phyloP scores from a whole-genome alignment of 108 stramenopile genomes.

The Conticribra guillardii region DNA sequence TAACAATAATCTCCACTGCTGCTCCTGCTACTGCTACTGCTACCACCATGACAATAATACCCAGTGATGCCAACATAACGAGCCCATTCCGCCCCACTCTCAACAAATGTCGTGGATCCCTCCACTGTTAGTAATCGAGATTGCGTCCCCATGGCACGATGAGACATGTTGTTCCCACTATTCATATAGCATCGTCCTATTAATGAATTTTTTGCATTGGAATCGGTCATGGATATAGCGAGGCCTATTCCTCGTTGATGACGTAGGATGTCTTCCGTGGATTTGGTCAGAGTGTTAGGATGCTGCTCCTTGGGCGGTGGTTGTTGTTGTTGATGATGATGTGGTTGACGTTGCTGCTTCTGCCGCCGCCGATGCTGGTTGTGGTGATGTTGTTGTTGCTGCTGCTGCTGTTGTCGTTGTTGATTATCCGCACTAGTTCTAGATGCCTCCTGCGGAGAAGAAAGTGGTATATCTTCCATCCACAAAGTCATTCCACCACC shows the following conservation, averaged over 20 bases:
- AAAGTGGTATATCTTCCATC: constrained; percentile 20
- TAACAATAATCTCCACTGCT: neutral
- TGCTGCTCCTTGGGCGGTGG: neutral
- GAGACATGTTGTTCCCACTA: neutral
- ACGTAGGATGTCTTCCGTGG: neutral
- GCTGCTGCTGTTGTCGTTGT: neutral
- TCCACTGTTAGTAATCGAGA: neutral
- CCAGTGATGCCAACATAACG: neutral
- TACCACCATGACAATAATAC: neutral
- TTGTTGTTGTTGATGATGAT: constrained; percentile 6
- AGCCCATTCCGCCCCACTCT: neutral
- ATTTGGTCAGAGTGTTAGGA: neutral
- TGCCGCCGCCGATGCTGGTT: no score
- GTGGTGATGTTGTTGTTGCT: no score
- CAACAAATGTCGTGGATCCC: neutral
- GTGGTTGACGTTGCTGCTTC: neutral
- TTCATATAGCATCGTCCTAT: constrained; percentile 30
- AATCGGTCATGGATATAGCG: constrained; percentile 22
- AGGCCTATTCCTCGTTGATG: constrained; percentile 26
- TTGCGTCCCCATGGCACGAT: neutral
- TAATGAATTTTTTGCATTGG: constrained; percentile 13
- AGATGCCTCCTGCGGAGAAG: neutral
- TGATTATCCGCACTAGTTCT: neutral
- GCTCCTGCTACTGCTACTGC: neutral
- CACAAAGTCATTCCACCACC: no score